These are phyloP conservation scores for Mayamaea pseudoterrestris DNA, from an alignment of 108 stramenopile genomes.

Conservation along the genomic window DNA sequence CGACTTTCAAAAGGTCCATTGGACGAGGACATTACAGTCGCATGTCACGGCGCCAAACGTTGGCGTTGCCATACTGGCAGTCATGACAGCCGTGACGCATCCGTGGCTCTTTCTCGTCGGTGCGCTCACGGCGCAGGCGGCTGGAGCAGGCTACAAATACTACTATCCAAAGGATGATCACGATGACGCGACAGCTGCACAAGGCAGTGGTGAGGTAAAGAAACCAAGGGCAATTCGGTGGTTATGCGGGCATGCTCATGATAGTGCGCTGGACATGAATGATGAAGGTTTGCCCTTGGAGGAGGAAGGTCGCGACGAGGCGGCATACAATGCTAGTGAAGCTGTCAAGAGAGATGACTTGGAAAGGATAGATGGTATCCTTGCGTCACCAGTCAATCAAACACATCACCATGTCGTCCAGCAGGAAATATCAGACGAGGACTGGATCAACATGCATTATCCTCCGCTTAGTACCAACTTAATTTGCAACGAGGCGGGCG, in stretches of 20 bases:
- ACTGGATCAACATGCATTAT: slow-evolving; percentile 14
- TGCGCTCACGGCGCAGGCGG: too few species aligned
- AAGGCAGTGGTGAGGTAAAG: neutral
- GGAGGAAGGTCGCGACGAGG: neutral
- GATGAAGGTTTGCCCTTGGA: neutral
- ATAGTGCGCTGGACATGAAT: neutral
- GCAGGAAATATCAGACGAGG: neutral
- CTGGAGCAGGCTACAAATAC: too few species aligned
- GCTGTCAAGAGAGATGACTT: too few species aligned
- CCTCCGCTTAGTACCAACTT: slow-evolving; percentile 36
- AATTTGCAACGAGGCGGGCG: too few species aligned
- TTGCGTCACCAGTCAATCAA: slow-evolving; percentile 2
- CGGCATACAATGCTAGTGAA: too few species aligned
- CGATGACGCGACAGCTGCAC: too few species aligned
- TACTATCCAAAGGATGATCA: too few species aligned
- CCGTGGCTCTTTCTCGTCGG: slow-evolving; percentile 22
- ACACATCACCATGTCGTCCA: neutral
- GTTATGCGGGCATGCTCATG: neutral
- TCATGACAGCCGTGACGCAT: slow-evolving; percentile 17
- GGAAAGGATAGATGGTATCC: too few species aligned
- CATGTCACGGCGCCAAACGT: slow-evolving; percentile 16
- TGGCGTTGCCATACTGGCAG: slow-evolving; percentile 24
- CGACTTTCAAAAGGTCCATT: slow-evolving; percentile 18
- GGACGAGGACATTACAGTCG: slow-evolving; percentile 3
- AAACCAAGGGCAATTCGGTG: neutral